Evolutionary conservation across 2,329 filamentous ascomycete genomes (phyloP).

Genomic region (Hymenoscyphus linearis): DNA sequence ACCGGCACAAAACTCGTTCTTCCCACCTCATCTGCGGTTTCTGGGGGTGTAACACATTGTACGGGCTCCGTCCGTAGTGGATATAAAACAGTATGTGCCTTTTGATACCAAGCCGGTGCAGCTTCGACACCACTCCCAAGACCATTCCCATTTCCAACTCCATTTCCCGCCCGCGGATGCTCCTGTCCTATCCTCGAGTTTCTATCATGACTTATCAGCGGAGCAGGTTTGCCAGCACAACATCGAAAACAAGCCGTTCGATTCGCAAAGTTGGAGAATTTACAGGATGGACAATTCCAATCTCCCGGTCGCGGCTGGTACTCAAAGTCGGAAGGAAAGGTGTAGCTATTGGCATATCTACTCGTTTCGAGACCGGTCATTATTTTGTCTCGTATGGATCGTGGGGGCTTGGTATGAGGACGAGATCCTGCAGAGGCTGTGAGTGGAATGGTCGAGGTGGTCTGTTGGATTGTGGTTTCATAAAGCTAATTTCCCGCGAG

Average conservation of each 20-base stretch:
- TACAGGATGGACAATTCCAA: constrained; percentile 19
- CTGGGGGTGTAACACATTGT: not conserved
- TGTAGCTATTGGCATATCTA: not conserved
- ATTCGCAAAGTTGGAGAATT: constrained; percentile 19
- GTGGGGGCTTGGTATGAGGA: not conserved
- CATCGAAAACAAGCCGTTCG: constrained; percentile 17
- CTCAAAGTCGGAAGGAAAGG: not conserved
- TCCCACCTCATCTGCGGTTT: not conserved
- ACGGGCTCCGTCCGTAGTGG: not conserved
- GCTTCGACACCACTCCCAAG: too few relatives aligned
- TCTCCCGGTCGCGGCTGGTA: constrained; percentile 9
- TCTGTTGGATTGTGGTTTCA: not conserved
- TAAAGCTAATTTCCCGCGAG: not conserved
- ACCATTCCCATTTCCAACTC: too few relatives aligned
- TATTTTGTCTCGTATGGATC: not conserved
- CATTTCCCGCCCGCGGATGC: not conserved
- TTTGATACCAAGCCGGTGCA: not conserved
- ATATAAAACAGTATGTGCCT: not conserved
- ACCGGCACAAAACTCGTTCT: not conserved
- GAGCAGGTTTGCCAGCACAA: not conserved
- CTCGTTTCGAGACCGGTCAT: not conserved
- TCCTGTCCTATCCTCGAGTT: not conserved
- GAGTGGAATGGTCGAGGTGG: not conserved
- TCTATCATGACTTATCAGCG: too few relatives aligned
- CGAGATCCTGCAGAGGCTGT: not conserved